Conservation (phyloP, 257 asterid genomes). For the Primulina tabacum region DNA sequence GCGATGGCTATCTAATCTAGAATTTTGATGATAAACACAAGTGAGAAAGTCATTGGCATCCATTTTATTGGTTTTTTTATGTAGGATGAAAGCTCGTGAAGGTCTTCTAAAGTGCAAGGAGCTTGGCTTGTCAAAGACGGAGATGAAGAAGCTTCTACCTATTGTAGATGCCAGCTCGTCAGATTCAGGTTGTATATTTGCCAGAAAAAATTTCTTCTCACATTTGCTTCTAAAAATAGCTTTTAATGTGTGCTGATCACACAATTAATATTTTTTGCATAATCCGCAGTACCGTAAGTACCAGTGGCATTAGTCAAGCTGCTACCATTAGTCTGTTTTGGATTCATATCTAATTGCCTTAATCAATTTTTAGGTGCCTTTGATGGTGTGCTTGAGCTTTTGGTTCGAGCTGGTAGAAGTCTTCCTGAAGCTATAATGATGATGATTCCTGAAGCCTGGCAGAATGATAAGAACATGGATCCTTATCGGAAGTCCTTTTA, state of each 20-base stretch:
- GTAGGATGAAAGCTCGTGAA: conserved; percentile 99
- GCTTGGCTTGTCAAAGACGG: conserved; percentile 83
- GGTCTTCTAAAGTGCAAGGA: conserved; percentile 96
- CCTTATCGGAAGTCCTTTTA: conserved; percentile 78
- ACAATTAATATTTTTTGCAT: not conserved
- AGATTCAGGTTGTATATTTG: conserved; percentile 68
- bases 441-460: conserved; percentile 99
- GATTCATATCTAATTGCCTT: conserved; percentile 12
- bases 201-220: conserved; percentile 2
- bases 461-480: conserved; percentile 94
- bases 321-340: not conserved
- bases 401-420: conserved; percentile 97
- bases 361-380: conserved; percentile 63
- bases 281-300: conserved; percentile 3
- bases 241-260: not conserved
- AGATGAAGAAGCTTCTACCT: conserved; percentile 93
- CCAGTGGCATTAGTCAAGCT: not conserved
- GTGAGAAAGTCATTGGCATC: conserved; percentile 10
- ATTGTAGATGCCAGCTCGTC: conserved; percentile 99
- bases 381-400: conserved; percentile 98
- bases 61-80: conserved; percentile 16
- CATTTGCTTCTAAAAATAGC: conserved; percentile 5
- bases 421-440: conserved; percentile 98
- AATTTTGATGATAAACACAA: not conserved
- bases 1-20: not conserved